Evolutionary conservation across 2,329 filamentous ascomycete genomes (phyloP).

Genomic region (Basipetospora chlamydospora): DNA sequence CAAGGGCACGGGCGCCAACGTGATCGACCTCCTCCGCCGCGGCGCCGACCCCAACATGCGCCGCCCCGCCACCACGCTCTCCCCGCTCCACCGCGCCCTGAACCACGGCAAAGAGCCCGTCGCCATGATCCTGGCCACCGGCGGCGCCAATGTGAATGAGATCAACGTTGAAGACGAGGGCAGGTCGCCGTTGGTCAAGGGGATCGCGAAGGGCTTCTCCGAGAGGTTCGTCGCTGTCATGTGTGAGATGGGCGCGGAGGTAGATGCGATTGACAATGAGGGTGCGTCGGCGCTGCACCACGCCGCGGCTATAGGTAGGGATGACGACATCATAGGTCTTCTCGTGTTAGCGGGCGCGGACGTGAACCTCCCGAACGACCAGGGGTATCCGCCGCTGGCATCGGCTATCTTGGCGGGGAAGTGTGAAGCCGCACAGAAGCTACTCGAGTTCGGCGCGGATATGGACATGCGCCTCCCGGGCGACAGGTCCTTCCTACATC

Average conservation of each 20-base stretch:
- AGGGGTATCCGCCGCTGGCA: constrained; percentile 11
- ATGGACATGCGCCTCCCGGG: constrained; percentile 10
- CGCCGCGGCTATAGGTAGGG: constrained; percentile 9
- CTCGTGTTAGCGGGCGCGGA: constrained; percentile 11
- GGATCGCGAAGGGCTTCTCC: constrained; percentile 9
- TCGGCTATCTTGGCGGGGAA: constrained; percentile 9
- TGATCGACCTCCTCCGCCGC: constrained; percentile 11
- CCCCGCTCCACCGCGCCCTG: constrained; percentile 12
- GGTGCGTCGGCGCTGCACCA: constrained; percentile 12
- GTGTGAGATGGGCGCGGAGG: constrained; percentile 12
- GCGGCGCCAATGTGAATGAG: constrained; percentile 12
- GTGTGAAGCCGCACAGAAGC: constrained; percentile 7
- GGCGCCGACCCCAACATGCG: constrained; percentile 11
- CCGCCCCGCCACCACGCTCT: constrained; percentile 7
- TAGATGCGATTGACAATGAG: constrained; percentile 10
- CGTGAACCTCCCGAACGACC: constrained; percentile 8
- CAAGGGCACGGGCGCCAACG: constrained; percentile 9
- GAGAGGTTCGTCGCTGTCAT: constrained; percentile 11
- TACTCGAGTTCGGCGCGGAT: constrained; percentile 12
- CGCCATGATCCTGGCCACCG: constrained; percentile 11
- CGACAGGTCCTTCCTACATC: constrained; percentile 11
- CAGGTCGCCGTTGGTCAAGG: constrained; percentile 11
- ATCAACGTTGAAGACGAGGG: constrained; percentile 7
- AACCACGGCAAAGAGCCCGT: constrained; percentile 9
- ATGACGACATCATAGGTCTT: constrained; percentile 11